A percentile compares a stretch with the other conserved stretches of the same genome.
These are phyloP conservation scores for Trichaptum fuscoviolaceum DNA, from an alignment of 768 basidiomycete species.

Conservation along the genomic window DNA sequence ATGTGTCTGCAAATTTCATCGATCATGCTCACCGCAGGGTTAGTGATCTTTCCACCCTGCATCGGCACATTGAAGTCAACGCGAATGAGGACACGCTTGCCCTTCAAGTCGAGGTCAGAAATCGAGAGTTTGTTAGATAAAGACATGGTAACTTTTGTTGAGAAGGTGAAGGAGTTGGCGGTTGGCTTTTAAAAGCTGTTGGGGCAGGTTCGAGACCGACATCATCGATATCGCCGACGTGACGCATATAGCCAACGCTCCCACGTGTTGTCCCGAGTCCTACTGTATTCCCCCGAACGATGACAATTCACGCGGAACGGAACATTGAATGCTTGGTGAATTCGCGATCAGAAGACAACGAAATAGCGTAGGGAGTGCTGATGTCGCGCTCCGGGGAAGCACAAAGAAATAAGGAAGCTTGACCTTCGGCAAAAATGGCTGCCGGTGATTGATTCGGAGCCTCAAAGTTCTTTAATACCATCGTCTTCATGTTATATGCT, in stretches of 20 bases:
- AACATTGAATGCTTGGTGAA: no score
- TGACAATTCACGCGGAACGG: neutral
- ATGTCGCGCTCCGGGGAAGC: no score
- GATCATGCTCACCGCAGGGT: slow-evolving; percentile 73
- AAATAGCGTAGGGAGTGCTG: no score
- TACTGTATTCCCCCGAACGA: no score
- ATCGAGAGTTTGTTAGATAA: slow-evolving; percentile 93
- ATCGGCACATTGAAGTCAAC: slow-evolving; percentile 97
- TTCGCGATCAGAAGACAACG: no score
- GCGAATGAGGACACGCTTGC: slow-evolving; percentile 86
- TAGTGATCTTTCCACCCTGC: slow-evolving; percentile 88
- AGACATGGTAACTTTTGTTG: slow-evolving; percentile 50
- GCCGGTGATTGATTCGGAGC: no score
- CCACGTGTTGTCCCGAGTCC: neutral
- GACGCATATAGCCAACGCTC: slow-evolving; percentile 3
- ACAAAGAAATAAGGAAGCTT: no score
- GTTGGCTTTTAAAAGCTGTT: neutral
- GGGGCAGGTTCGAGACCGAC: neutral
- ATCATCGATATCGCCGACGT: neutral
- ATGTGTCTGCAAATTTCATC: slow-evolving; percentile 10
- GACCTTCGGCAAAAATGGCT: no score
- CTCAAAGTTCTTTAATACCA: no score
- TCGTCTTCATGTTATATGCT: no score
- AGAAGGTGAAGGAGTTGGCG: neutral
- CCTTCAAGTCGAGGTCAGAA: slow-evolving; percentile 83